These are phyloP conservation scores for Exserohilum turcica DNA, from an alignment of 2,329 filamentous ascomycete species.

Conservation along the genomic window DNA sequence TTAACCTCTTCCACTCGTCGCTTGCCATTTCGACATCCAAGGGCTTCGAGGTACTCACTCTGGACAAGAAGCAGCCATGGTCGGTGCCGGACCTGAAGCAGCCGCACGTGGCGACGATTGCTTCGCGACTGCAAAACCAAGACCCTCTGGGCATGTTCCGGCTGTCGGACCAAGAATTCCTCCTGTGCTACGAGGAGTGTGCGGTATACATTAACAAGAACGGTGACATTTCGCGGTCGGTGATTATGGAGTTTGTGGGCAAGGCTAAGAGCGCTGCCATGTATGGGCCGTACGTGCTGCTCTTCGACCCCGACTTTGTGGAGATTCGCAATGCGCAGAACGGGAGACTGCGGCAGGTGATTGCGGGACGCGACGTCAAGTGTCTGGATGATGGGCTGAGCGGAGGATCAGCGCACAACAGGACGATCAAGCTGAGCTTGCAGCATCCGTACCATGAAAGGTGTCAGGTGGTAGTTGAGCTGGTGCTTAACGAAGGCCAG, in stretches of 20 bases:
- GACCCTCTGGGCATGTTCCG: conserved; percentile 95
- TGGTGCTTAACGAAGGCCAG: conserved; percentile 89
- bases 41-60: conserved; percentile 92
- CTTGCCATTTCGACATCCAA: conserved; percentile 89
- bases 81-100: conserved; percentile 86
- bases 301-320: conserved; percentile 96
- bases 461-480: conserved; percentile 86
- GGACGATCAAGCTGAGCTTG: conserved; percentile 93
- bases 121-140: conserved; percentile 79
- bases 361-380: conserved; percentile 86
- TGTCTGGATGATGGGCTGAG: conserved; percentile 74
- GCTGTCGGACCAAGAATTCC: conserved; percentile 77
- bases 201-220: conserved; percentile 98
- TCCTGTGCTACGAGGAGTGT: conserved; percentile 93
- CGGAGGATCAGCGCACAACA: conserved; percentile 53
- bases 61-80: conserved; percentile 97
- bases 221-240: conserved; percentile 88
- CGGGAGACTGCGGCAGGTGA: conserved; percentile 89
- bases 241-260: conserved; percentile 99
- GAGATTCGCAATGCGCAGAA: conserved; percentile 98
- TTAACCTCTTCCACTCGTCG: conserved; percentile 95
- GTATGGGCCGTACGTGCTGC: conserved; percentile 86
- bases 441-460: conserved; percentile 86
- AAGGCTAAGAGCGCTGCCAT: conserved; percentile 85
- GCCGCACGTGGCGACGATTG: conserved; percentile 81